A percentile compares a stretch with the other conserved stretches of the same genome.
Evolutionary conservation across 176 grass and related monocot genomes (phyloP).

Genomic region (Avena sativa): DNA sequence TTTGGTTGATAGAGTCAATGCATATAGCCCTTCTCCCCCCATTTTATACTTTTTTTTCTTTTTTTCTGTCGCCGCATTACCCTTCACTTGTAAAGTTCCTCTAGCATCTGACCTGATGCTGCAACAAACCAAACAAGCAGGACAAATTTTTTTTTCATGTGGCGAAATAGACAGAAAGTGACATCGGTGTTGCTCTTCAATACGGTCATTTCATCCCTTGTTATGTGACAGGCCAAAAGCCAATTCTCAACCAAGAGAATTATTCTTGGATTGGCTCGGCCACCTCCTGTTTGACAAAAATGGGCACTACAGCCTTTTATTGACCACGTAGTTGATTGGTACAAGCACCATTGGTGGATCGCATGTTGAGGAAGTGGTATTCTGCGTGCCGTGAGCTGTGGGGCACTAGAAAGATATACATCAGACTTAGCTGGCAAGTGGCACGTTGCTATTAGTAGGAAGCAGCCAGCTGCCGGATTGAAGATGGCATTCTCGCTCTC

Average conservation of each 20-base stretch:
- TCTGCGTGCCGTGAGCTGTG: constrained; percentile 27
- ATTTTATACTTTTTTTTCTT: too few relatives aligned
- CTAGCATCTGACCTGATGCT: not conserved
- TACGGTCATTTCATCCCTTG: not conserved
- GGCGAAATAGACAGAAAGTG: not conserved
- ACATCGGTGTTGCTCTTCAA: not conserved
- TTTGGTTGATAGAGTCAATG: constrained; percentile 39
- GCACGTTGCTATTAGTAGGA: constrained; percentile 27
- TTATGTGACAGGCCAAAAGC: not conserved
- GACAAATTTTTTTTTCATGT: not conserved
- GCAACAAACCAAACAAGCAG: not conserved
- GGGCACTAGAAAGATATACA: not conserved
- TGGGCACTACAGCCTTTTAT: not conserved
- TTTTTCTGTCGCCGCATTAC: not conserved
- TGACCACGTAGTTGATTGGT: constrained; percentile 8
- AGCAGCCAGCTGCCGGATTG: constrained; percentile 28
- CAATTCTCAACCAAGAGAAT: not conserved
- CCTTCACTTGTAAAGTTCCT: constrained; percentile 1
- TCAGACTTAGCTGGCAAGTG: constrained; percentile 33
- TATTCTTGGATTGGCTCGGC: not conserved
- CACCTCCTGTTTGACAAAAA: not conserved
- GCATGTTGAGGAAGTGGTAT: constrained; percentile 14
- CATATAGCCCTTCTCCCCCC: not conserved
- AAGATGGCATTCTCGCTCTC: not conserved
- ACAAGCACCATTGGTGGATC: constrained; percentile 20